These are phyloP conservation scores for Chlorella vulgaris DNA, from an alignment of 139 green algal genomes.

Conservation along the genomic window DNA sequence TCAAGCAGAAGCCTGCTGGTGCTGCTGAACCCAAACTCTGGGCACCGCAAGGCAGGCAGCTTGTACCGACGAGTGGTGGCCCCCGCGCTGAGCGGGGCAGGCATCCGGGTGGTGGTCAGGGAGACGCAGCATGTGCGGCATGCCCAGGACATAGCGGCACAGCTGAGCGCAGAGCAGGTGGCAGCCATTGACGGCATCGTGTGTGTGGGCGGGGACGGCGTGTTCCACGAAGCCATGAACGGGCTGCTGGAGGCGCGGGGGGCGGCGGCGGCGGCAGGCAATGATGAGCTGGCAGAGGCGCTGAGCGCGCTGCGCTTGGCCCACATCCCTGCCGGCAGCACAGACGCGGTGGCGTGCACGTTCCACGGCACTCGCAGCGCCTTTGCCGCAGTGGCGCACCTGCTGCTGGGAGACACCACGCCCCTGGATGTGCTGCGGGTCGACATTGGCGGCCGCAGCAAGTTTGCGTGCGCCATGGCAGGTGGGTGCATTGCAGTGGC, in stretches of 20 bases:
- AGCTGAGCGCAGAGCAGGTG: slow-evolving; percentile 61
- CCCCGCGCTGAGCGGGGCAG: slow-evolving; percentile 64
- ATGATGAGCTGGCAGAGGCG: background rate
- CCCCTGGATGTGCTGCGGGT: slow-evolving; percentile 77
- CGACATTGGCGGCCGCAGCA: slow-evolving; percentile 32
- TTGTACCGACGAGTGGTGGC: slow-evolving; percentile 61
- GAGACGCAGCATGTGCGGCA: slow-evolving; percentile 68
- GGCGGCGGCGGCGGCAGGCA: background rate
- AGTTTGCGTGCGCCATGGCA: slow-evolving; percentile 53
- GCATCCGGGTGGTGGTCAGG: slow-evolving; percentile 54
- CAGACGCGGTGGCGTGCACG: slow-evolving; percentile 85
- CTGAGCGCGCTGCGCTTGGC: slow-evolving; percentile 64
- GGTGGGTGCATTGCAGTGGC: background rate
- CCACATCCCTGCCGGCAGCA: slow-evolving; percentile 85
- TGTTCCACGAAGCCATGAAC: slow-evolving; percentile 92
- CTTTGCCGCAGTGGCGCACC: slow-evolving; percentile 81
- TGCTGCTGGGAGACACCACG: slow-evolving; percentile 80
- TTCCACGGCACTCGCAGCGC: slow-evolving; percentile 75
- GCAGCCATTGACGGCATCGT: slow-evolving; percentile 57
- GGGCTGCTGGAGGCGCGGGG: slow-evolving; percentile 65
- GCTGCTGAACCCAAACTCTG: slow-evolving; percentile 83
- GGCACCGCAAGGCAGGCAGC: slow-evolving; percentile 36
- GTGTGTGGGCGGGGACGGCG: slow-evolving; percentile 79
- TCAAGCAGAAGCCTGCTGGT: slow-evolving; percentile 65
- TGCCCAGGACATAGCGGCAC: slow-evolving; percentile 54